Percentiles rank a stretch among this genome's conserved stretches.
These are phyloP conservation scores for Imleria badia DNA, from an alignment of 768 basidiomycete species.

Conservation along the genomic window DNA sequence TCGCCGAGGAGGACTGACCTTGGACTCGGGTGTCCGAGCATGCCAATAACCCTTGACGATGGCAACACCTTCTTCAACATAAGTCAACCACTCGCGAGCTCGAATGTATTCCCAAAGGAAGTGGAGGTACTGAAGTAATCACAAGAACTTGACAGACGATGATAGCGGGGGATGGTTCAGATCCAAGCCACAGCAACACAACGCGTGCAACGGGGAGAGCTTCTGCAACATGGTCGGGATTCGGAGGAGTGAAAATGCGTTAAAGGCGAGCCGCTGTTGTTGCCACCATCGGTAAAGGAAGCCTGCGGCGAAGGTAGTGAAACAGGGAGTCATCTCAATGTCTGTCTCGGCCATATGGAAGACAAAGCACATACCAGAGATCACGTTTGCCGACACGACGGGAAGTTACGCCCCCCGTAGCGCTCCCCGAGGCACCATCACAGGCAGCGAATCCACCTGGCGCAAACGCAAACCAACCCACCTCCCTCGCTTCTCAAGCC, in stretches of 20 bases:
- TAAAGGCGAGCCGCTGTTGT: constrained; percentile 60
- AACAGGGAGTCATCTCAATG: not conserved
- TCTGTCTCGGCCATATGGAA: not conserved
- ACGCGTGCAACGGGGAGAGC: constrained; percentile 79
- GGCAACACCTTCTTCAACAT: constrained; percentile 70
- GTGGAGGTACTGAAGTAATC: constrained; percentile 51
- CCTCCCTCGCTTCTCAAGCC: too few species aligned
- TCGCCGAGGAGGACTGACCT: too few species aligned
- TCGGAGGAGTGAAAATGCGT: constrained; percentile 58
- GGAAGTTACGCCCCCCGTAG: too few species aligned
- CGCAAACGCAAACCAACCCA: too few species aligned
- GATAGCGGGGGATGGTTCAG: constrained; percentile 60
- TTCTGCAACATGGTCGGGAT: constrained; percentile 56
- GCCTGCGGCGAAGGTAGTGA: constrained; percentile 11
- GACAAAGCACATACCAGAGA: constrained; percentile 51
- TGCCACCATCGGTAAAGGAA: constrained; percentile 12
- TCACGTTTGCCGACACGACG: constrained; percentile 75
- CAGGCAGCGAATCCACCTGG: too few species aligned
- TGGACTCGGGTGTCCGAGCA: constrained; percentile 25
- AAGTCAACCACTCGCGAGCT: constrained; percentile 82
- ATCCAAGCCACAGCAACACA: constrained; percentile 74
- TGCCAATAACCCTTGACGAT: constrained; percentile 48
- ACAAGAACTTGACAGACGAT: constrained; percentile 59
- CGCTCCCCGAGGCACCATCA: too few species aligned
- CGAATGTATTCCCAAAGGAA: constrained; percentile 79